Evolutionary conservation across 2,329 filamentous ascomycete genomes (phyloP), one percentile per base, ranked within the genome.

Genomic region (Rutstroemia sp.): DNA sequence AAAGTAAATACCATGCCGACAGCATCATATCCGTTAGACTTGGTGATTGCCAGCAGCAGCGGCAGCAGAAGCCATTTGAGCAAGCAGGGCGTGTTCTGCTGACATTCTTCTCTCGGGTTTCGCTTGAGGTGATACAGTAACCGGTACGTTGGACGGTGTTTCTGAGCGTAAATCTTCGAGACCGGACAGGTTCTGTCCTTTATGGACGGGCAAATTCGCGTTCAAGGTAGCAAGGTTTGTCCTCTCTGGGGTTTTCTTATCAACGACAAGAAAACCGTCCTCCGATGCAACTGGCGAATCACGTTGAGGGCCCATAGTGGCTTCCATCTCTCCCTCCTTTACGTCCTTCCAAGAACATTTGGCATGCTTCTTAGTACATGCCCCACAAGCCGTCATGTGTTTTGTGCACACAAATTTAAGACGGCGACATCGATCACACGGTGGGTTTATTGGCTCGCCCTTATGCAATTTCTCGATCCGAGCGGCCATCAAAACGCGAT

Each of bases 301-400:
- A 44, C 47, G 25, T 30, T 54, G 52, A 36, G n/a, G 19, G 23
- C 21, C n/a, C 14, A 39, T 39, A 17, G 27, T 51, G 6, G 53
- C 53, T 39, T 64, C 61, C 12, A 69, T 51, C 45, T 95, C 91
- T 3, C 87, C 85, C 34, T 89, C 83, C 16, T 82, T 84, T n/a
- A 94, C 82, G 46, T 87, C 83, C 63, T 85, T 88, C 90, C 90
- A 95, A 14, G 84, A 85, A 69, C 90, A 95, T 65, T 91, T 92
- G 19, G 89, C 89, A 68, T 95, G 90, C 69, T 95, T 95, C 69
- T 89, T 92, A 0, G 90, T 95, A 70, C 90, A 95, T 21, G 89
- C 89, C 70, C 87, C 83, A 67, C 91, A 95, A 8, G 89, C 89
- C 0, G 89, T 95, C 40, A 94, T 76, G 60, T 95, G 88, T 72